Conservation (phyloP, 257 asterid genomes). For the Fraxinus excelsior region DNA sequence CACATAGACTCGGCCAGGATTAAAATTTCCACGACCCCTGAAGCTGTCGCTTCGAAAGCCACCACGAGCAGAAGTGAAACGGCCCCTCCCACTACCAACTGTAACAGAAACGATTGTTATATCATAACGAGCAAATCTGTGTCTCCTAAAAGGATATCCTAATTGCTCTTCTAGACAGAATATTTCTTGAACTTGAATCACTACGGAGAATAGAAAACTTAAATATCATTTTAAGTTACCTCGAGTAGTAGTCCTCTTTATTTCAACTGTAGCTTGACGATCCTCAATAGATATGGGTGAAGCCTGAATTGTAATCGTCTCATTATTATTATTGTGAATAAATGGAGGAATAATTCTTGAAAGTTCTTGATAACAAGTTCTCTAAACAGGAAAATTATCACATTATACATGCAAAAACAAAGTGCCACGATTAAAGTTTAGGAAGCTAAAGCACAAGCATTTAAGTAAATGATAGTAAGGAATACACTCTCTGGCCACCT, state of each 20-base stretch:
- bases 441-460: neutral
- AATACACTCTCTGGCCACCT: neutral
- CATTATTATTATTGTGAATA: neutral
- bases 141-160: neutral
- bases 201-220: neutral
- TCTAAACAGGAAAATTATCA: neutral
- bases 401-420: neutral
- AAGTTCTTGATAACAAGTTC: neutral
- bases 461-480: neutral
- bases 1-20: slow-evolving; percentile 53
- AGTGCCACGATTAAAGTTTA: neutral
- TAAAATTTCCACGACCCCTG: slow-evolving; percentile 62
- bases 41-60: slow-evolving; percentile 60
- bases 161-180: too few species aligned
- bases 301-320: slow-evolving; percentile 44
- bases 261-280: slow-evolving; percentile 68
- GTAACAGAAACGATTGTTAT: slow-evolving; percentile 23
- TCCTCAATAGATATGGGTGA: slow-evolving; percentile 65
- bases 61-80: slow-evolving; percentile 57
- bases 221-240: slow-evolving; percentile 39
- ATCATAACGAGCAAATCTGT: slow-evolving; percentile 6
- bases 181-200: neutral
- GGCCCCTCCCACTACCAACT: slow-evolving; percentile 68
- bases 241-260: slow-evolving; percentile 78
- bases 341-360: neutral